Evolutionary conservation across 2,329 filamentous ascomycete species (phyloP).

Genomic region (Aspergillus quadrilineatus): DNA sequence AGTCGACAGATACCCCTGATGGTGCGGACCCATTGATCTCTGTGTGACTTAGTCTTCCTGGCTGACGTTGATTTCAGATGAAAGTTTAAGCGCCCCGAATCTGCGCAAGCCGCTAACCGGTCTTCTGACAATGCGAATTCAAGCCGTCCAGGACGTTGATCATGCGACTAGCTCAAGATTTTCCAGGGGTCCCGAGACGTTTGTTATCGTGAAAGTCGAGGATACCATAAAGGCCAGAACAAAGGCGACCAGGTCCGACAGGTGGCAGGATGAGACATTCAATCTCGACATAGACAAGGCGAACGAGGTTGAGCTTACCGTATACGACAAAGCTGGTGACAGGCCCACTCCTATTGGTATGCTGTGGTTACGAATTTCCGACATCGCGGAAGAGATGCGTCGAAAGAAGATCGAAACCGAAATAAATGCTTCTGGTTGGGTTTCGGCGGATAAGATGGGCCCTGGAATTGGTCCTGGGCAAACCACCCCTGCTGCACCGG

Average conservation of each 20-base stretch:
- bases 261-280: slow-evolving; percentile 88
- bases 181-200: slow-evolving; percentile 87
- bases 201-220: slow-evolving; percentile 94
- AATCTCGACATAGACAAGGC: slow-evolving; percentile 95
- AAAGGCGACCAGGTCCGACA: slow-evolving; percentile 77
- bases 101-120: slow-evolving; percentile 94
- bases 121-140: slow-evolving; percentile 79
- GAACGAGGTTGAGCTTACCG: slow-evolving; percentile 95
- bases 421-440: slow-evolving; percentile 92
- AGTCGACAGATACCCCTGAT: slow-evolving; percentile 72
- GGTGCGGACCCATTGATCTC: slow-evolving; percentile 56
- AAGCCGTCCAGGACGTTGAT: slow-evolving; percentile 90
- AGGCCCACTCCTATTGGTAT: slow-evolving; percentile 90
- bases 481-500: slow-evolving; percentile 56
- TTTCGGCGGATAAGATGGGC: slow-evolving; percentile 93
- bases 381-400: slow-evolving; percentile 96
- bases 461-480: slow-evolving; percentile 52
- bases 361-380: slow-evolving; percentile 94
- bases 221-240: slow-evolving; percentile 89
- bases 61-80: slow-evolving; percentile 60
- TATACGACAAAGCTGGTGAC: slow-evolving; percentile 93
- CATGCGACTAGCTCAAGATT: slow-evolving; percentile 83
- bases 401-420: slow-evolving; percentile 96
- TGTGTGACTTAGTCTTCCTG: not conserved
- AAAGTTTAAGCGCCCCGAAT: slow-evolving; percentile 93